A percentile compares a stretch with the other conserved stretches of the same genome.
Evolutionary conservation across 352 stramenopile genomes (phyloP).

Genomic region (Globisporangium viniferum): DNA sequence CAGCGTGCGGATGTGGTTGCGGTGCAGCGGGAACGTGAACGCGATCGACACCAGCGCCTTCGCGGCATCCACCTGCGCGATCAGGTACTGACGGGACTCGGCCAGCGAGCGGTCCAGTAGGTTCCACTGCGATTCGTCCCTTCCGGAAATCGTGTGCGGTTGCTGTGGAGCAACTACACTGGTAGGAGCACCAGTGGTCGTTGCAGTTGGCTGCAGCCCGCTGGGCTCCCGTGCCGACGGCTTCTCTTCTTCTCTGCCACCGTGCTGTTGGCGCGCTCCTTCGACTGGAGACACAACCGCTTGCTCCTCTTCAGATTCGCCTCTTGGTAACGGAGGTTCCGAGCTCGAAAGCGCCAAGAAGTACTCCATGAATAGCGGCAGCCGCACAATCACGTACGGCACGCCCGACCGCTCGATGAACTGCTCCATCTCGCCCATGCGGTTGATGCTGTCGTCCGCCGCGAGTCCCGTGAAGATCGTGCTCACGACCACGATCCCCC

Average conservation of each 20-base stretch:
- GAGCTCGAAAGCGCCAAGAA: conserved; percentile 46
- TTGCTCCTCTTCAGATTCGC: neutral
- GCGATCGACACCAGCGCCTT: conserved; percentile 46
- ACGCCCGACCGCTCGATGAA: conserved; percentile 57
- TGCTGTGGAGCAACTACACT: neutral
- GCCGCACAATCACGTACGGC: conserved; percentile 53
- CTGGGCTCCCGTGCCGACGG: neutral
- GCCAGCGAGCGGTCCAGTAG: conserved; percentile 42
- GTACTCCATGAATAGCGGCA: conserved; percentile 82
- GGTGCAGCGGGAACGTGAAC: conserved; percentile 60
- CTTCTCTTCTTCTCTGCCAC: conserved; percentile 31
- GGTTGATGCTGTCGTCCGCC: conserved; percentile 39
- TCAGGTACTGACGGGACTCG: conserved; percentile 44
- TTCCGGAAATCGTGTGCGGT: neutral
- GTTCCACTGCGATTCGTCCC: conserved; percentile 21
- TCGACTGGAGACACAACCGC: neutral
- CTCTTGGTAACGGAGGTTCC: neutral
- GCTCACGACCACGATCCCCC: conserved; percentile 73
- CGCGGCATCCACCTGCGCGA: conserved; percentile 51
- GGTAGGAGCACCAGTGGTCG: neutral
- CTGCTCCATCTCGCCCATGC: conserved; percentile 61
- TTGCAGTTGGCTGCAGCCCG: neutral
- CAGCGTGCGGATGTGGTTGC: conserved; percentile 33
- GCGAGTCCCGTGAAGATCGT: conserved; percentile 48
- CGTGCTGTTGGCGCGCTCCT: neutral